These are phyloP conservation scores for Lactifluus pinguis DNA, from an alignment of 768 basidiomycete species.

Conservation along the genomic window DNA sequence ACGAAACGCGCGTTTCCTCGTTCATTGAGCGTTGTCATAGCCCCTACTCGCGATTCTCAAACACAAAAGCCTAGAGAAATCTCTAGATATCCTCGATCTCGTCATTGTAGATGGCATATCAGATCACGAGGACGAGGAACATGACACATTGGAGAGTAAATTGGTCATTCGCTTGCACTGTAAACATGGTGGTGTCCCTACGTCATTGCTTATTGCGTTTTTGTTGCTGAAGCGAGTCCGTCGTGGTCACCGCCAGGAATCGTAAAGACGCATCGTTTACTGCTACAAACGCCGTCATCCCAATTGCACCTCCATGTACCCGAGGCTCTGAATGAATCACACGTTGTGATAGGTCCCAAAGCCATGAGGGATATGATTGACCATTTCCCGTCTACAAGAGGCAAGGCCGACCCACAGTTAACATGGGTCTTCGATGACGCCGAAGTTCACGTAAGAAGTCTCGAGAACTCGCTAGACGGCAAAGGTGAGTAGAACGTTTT, in stretches of 20 bases:
- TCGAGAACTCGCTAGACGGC: constrained; percentile 54
- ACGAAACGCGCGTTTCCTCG: neutral
- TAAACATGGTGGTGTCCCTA: constrained; percentile 56
- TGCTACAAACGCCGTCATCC: constrained; percentile 47
- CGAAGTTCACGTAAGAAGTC: constrained; percentile 61
- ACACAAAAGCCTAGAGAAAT: constrained; percentile 66
- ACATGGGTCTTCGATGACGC: constrained; percentile 69
- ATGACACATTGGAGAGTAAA: constrained; percentile 60
- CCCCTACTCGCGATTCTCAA: constrained; percentile 65
- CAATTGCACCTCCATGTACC: constrained; percentile 61
- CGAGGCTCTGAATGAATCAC: constrained; percentile 49
- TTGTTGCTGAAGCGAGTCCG: constrained; percentile 4
- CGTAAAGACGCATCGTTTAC: constrained; percentile 70
- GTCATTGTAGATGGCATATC: constrained; percentile 50
- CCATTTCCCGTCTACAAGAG: constrained; percentile 62
- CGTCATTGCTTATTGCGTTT: neutral
- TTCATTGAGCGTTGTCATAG: constrained; percentile 28
- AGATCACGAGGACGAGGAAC: constrained; percentile 34
- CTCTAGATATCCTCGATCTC: constrained; percentile 68
- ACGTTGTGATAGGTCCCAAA: constrained; percentile 61
- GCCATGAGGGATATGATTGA: constrained; percentile 72
- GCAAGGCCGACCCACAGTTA: constrained; percentile 68
- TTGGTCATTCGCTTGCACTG: constrained; percentile 68
- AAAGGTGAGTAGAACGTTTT: constrained; percentile 41
- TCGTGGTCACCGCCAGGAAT: constrained; percentile 41